Evolutionary conservation across 2,329 filamentous ascomycete genomes (phyloP).

Genomic region (Cladophialophora psammophila): DNA sequence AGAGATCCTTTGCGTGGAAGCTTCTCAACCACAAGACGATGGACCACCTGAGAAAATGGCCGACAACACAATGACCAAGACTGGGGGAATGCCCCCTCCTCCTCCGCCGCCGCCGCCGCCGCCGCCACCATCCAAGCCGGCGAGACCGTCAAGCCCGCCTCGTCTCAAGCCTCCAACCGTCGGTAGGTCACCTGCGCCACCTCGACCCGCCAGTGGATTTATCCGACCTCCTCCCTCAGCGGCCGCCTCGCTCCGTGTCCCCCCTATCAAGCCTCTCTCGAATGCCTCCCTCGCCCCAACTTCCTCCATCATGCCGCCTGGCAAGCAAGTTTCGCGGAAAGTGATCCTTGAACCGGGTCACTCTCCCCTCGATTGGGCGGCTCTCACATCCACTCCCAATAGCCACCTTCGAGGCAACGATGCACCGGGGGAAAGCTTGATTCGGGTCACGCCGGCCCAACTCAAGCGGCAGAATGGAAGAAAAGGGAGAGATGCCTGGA

Average conservation of each 20-base stretch:
- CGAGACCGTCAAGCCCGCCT: conserved; percentile 32
- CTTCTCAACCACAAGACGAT: background rate
- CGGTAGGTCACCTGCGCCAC: conserved; percentile 36
- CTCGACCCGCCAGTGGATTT: conserved; percentile 41
- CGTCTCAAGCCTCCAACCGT: conserved; percentile 39
- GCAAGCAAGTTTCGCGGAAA: conserved; percentile 60
- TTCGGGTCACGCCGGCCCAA: conserved; percentile 81
- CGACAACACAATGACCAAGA: conserved; percentile 8
- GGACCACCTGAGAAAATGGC: conserved; percentile 6
- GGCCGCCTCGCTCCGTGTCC: conserved; percentile 52
- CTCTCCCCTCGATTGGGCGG: conserved; percentile 95
- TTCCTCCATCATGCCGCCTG: conserved; percentile 49
- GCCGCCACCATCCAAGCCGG: conserved; percentile 10
- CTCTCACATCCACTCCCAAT: conserved; percentile 67
- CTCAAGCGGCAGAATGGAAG: conserved; percentile 81
- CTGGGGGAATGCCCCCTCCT: conserved; percentile 40
- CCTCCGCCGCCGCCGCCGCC: conserved; percentile 41
- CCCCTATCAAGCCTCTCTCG: conserved; percentile 40
- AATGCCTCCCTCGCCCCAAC: conserved; percentile 39
- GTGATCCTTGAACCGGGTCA: conserved; percentile 87
- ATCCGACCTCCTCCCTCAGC: conserved; percentile 54
- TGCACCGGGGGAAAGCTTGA: conserved; percentile 59
- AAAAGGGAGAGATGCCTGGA: conserved; percentile 88
- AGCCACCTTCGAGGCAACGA: conserved; percentile 69
- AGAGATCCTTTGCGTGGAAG: background rate